Evolutionary conservation across 306 rosid genomes (phyloP).

Genomic region (Trifolium fragiferum): DNA sequence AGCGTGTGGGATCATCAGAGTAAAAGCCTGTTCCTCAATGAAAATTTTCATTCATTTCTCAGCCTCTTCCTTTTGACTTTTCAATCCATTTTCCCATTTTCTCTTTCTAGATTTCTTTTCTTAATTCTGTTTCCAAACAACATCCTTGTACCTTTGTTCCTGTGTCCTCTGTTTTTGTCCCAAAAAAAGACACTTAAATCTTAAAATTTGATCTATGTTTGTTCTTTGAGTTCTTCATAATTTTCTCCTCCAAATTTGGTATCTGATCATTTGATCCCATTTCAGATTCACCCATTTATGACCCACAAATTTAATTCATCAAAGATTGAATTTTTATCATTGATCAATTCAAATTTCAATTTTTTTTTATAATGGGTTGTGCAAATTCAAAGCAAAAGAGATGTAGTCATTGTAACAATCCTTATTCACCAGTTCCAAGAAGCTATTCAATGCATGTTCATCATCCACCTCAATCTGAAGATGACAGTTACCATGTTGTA

Average conservation of each 20-base stretch:
- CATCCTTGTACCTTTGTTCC: background rate
- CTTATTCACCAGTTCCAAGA: constrained; percentile 70
- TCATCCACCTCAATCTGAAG: constrained; percentile 66
- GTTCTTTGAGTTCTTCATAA: background rate
- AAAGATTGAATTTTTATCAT: background rate
- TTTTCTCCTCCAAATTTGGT: background rate
- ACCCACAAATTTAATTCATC: constrained; percentile 22
- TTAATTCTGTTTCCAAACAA: background rate
- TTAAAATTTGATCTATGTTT: background rate
- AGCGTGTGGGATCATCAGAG: constrained; percentile 39
- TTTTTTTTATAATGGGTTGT: constrained; percentile 70
- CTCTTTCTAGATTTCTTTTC: constrained; percentile 12
- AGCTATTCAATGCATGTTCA: constrained; percentile 87
- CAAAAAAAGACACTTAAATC: background rate
- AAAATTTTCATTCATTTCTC: constrained; percentile 4
- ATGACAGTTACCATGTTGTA: constrained; percentile 75
- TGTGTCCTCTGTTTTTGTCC: constrained; percentile 21
- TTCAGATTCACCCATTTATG: background rate
- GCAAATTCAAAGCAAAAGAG: constrained; percentile 78
- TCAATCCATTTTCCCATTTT: constrained; percentile 28
- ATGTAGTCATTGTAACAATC: constrained; percentile 73
- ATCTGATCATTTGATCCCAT: background rate
- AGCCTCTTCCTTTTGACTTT: constrained; percentile 39
- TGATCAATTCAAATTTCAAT: constrained; percentile 11
- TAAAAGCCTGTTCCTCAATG: constrained; percentile 11